Evolutionary conservation across 345 rosid species (phyloP).

Genomic region (Euphorbia lathyris): DNA sequence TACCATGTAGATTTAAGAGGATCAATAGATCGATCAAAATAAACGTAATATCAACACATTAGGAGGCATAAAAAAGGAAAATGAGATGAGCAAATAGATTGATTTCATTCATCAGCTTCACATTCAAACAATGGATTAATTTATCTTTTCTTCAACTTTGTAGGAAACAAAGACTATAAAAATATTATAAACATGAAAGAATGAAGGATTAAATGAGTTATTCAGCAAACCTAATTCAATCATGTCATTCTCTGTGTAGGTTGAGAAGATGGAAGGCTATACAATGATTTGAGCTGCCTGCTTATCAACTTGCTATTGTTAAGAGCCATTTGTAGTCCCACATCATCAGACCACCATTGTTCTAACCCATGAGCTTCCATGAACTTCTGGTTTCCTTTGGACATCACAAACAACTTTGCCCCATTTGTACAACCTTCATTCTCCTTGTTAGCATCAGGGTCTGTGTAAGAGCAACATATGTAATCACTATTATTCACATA

Average conservation of each 20-base stretch:
- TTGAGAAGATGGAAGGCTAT: constrained; percentile 44
- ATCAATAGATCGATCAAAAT: too few relatives aligned
- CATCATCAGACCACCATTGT: constrained; percentile 98
- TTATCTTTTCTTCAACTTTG: not conserved
- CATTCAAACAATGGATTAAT: not conserved
- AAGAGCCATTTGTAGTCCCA: constrained; percentile 66
- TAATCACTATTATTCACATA: constrained; percentile 91
- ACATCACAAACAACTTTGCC: constrained; percentile 86
- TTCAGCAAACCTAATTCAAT: not conserved
- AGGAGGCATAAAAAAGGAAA: too few relatives aligned
- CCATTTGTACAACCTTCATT: constrained; percentile 34
- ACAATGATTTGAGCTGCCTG: constrained; percentile 85
- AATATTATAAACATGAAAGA: not conserved
- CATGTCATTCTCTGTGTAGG: constrained; percentile 21
- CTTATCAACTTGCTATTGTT: constrained; percentile 71
- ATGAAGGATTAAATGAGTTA: not conserved
- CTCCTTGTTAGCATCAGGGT: constrained; percentile 63
- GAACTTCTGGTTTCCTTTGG: constrained; percentile 92
- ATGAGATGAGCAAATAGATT: too few relatives aligned
- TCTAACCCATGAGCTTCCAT: constrained; percentile 89
- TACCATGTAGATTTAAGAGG: too few relatives aligned
- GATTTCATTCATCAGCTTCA: not conserved
- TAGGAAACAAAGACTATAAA: not conserved
- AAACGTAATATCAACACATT: too few relatives aligned
- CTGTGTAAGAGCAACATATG: constrained; percentile 73